Evolutionary conservation across 164 flowering plant species (phyloP).

Genomic region (Nymphaea thermarum): DNA sequence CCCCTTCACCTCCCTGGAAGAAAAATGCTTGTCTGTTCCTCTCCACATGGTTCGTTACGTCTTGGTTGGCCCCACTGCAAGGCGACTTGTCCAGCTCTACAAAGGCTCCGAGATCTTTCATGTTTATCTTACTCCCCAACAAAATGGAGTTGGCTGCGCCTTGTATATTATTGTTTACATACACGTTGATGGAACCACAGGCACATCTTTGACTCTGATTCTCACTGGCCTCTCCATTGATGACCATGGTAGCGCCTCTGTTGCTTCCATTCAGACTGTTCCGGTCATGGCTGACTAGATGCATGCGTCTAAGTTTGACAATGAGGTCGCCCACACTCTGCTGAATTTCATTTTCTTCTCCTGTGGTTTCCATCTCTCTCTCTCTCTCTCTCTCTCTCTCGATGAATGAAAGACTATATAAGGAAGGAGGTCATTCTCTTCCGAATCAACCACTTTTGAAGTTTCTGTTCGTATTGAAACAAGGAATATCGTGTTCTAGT

Average conservation of each 20-base stretch:
- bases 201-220: constrained; percentile 2
- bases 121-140: constrained; percentile 44
- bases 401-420: no score
- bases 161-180: constrained; percentile 63
- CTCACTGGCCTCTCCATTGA: constrained; percentile 7
- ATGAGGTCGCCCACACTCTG: background rate
- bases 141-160: constrained; percentile 53
- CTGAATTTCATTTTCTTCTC: background rate
- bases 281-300: constrained; percentile 2
- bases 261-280: constrained; percentile 32
- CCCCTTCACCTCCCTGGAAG: background rate
- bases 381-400: background rate
- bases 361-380: background rate
- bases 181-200: constrained; percentile 49
- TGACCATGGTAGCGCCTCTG: constrained; percentile 43
- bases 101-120: constrained; percentile 54
- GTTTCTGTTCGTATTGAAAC: background rate
- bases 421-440: background rate
- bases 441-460: background rate
- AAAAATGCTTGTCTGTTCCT: background rate
- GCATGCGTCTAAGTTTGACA: background rate
- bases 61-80: background rate
- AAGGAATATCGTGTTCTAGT: background rate
- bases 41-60: background rate
- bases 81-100: constrained; percentile 9